Evolutionary conservation across 441 rosid species (phyloP).

Genomic region (Jatropha multifida): DNA sequence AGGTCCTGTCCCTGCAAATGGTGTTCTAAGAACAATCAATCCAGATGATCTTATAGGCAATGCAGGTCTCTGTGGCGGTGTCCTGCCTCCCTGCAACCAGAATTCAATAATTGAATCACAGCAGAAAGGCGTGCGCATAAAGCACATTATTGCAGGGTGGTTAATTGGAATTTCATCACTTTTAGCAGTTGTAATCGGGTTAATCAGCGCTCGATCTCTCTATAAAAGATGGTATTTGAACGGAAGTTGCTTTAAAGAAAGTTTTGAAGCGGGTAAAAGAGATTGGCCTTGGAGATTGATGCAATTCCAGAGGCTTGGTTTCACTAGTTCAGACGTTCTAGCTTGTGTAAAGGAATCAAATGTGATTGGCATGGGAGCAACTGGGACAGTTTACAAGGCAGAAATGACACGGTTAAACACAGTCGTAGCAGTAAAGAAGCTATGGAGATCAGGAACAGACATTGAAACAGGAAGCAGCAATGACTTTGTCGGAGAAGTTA

Average conservation of each 20-base stretch:
- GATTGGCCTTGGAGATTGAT: slow-evolving; percentile 90
- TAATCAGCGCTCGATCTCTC: slow-evolving; percentile 34
- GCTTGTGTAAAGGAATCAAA: slow-evolving; percentile 69
- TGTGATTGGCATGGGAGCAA: slow-evolving; percentile 82
- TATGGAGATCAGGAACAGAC: slow-evolving; percentile 66
- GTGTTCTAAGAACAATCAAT: slow-evolving; percentile 62
- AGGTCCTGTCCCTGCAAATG: slow-evolving; percentile 77
- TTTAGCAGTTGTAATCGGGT: slow-evolving; percentile 45
- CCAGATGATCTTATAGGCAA: slow-evolving; percentile 70
- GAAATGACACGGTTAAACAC: slow-evolving; percentile 50
- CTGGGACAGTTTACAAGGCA: slow-evolving; percentile 76
- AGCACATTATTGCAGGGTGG: slow-evolving; percentile 53
- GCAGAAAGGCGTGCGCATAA: slow-evolving; percentile 39
- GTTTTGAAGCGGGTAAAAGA: slow-evolving; percentile 42
- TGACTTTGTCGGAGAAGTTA: slow-evolving; percentile 90
- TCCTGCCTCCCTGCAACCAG: slow-evolving; percentile 60
- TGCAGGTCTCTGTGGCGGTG: slow-evolving; percentile 67
- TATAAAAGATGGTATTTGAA: slow-evolving; percentile 50
- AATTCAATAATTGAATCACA: slow-evolving; percentile 26
- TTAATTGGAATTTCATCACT: slow-evolving; percentile 53
- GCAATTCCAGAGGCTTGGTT: slow-evolving; percentile 86
- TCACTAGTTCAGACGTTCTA: slow-evolving; percentile 65
- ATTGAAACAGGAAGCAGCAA: slow-evolving; percentile 53
- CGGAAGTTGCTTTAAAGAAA: slow-evolving; percentile 49
- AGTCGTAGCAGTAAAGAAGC: slow-evolving; percentile 76